Evolutionary conservation across 2,329 filamentous ascomycete species (phyloP).

Genomic region (Apiospora phragmitis): DNA sequence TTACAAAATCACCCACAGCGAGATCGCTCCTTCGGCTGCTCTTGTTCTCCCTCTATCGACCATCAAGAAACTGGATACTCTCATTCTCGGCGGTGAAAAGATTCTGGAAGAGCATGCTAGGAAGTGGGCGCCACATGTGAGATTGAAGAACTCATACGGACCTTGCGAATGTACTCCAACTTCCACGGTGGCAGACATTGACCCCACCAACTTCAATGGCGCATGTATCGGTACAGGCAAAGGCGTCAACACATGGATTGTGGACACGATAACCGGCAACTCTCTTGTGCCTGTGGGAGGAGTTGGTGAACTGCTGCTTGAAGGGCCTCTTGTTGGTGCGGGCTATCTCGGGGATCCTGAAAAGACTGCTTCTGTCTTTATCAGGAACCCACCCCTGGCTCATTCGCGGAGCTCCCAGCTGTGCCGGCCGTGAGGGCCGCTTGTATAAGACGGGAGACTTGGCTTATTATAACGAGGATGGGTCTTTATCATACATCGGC

Average conservation of each 20-base stretch:
- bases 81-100: not conserved
- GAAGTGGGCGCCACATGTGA: not conserved
- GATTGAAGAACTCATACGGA: not conserved
- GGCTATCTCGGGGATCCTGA: not conserved
- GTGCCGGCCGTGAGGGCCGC: too few relatives aligned
- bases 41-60: not conserved
- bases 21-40: not conserved
- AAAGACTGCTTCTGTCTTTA: too few relatives aligned
- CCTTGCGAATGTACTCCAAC: not conserved
- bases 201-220: too few relatives aligned
- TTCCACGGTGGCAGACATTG: too few relatives aligned
- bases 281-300: constrained; percentile 1
- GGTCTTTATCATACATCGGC: not conserved
- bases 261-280: too few relatives aligned
- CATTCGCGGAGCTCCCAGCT: too few relatives aligned
- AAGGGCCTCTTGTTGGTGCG: constrained; percentile 1
- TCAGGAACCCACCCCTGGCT: too few relatives aligned
- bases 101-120: not conserved
- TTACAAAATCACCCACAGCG: not conserved
- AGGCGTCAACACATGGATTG: too few relatives aligned
- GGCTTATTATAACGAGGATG: not conserved
- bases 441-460: not conserved
- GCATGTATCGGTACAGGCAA: too few relatives aligned
- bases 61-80: not conserved
- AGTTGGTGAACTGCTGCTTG: constrained; percentile 9